Conservation (phyloP, 106 monocot genomes). For the Allium cepa region DNA sequence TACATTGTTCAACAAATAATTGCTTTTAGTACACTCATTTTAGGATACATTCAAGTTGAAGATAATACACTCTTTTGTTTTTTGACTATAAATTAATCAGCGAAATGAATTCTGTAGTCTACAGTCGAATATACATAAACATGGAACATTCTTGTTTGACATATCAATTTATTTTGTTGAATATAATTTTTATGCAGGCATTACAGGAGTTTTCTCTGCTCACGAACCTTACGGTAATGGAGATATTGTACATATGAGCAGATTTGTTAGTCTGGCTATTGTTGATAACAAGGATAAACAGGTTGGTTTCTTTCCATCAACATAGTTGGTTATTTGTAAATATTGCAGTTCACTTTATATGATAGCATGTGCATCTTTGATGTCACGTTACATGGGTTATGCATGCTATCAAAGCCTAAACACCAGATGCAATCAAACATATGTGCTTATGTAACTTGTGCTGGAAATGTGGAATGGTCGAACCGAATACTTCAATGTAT, state of each 20-base stretch:
- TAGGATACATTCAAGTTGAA: not conserved
- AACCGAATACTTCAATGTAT: too few relatives aligned
- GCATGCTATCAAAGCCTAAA: too few relatives aligned
- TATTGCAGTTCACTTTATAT: too few relatives aligned
- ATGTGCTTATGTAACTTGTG: too few relatives aligned
- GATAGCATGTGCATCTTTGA: too few relatives aligned
- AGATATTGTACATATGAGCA: slow-evolving; percentile 63
- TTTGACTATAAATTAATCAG: too few relatives aligned
- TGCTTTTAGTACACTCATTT: not conserved
- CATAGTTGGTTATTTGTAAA: not conserved
- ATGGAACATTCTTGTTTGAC: not conserved
- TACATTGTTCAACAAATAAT: not conserved
- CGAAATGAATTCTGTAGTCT: too few relatives aligned
- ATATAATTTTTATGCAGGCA: slow-evolving; percentile 1
- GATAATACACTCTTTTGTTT: not conserved
- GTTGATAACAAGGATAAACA: slow-evolving; percentile 97
- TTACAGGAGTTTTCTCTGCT: not conserved
- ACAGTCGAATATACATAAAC: too few relatives aligned
- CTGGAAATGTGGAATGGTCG: too few relatives aligned
- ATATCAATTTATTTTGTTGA: not conserved
- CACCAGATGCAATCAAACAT: too few relatives aligned
- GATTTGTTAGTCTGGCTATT: slow-evolving; percentile 77
- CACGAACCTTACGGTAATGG: slow-evolving; percentile 64
- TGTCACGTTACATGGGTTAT: too few relatives aligned
- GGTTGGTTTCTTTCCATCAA: slow-evolving; percentile 15